Percentiles rank a stretch among this genome's conserved stretches.
Evolutionary conservation across 306 rosid species (phyloP).

Genomic region (Benincasa hispida): DNA sequence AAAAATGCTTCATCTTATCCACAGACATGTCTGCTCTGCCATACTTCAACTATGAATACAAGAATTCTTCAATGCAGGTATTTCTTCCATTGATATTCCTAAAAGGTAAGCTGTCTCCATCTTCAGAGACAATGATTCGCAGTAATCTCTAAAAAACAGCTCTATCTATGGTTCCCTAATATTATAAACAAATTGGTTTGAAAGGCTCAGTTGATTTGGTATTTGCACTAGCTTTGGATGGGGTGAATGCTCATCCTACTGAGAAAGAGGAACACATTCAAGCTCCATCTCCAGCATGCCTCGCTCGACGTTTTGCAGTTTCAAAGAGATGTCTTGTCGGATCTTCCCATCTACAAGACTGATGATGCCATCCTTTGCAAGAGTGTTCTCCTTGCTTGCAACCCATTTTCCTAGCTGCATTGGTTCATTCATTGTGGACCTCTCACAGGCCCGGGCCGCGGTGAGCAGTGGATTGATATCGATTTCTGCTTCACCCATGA

Average conservation of each 20-base stretch:
- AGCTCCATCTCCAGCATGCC: slow-evolving; percentile 74
- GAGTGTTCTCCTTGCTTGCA: slow-evolving; percentile 45
- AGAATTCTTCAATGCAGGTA: neutral
- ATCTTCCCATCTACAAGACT: slow-evolving; percentile 50
- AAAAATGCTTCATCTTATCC: neutral
- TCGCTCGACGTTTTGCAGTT: slow-evolving; percentile 73
- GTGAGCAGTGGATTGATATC: slow-evolving; percentile 79
- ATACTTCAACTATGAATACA: neutral
- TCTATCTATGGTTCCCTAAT: slow-evolving; percentile 3
- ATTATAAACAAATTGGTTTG: neutral
- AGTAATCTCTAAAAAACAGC: neutral
- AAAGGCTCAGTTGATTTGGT: neutral
- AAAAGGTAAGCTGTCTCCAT: neutral
- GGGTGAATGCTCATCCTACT: slow-evolving; percentile 17
- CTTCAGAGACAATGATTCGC: neutral
- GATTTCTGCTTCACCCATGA: slow-evolving; percentile 93
- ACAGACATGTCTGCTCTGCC: slow-evolving; percentile 1
- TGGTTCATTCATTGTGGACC: slow-evolving; percentile 23
- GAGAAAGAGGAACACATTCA: slow-evolving; percentile 88
- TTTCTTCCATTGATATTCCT: neutral
- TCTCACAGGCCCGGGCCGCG: slow-evolving; percentile 67
- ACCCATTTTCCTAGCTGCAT: slow-evolving; percentile 52
- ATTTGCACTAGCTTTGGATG: neutral
- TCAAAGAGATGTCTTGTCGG: slow-evolving; percentile 56
- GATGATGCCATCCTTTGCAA: slow-evolving; percentile 51